Base-by-base conservation (phyloP, 108 stramenopile genomes). In the Nitzschia sp. region DNA sequence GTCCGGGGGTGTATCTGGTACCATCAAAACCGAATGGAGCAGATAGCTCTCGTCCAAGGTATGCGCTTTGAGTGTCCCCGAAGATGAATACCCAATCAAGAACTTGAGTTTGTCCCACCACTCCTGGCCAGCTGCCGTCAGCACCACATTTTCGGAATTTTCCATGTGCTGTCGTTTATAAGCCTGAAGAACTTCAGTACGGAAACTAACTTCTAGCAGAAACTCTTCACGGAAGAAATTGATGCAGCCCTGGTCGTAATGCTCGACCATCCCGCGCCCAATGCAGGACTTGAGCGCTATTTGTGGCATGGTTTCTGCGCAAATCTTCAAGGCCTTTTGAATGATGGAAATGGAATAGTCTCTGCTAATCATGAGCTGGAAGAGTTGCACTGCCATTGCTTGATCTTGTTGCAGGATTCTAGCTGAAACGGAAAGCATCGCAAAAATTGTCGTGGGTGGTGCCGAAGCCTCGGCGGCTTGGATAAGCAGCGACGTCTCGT, bases 101-200 rank as follows among this genome's bases (percentile, higher is more conserved):
- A 65, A 74, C 26, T 46, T 55, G 15, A 74, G 48, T 36, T 71
- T 71, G 35, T 77, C 65, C 69, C 69, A 71, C 76, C 76, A 77
- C 34, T 76, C 75, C 26, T 60, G n/a, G 56, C 64, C 65, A 24
- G 67, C 59, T 1, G 5, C 19, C 0, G 59, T 59, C 18, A 51
- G 46, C 30, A 21, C 9, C 1, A 29, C 3, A 29, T 11, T 19
- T 8, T 13, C 56, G 4, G 27, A 24, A 11, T 21, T 2, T 0
- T 18, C 64, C 38, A 46, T 13, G 13, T 19, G 36, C 21, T 45
- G 18, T 4, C 36, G 36, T 42, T 62, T 42, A 42, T 62, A 45
- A 17, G 48, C 2, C 38, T 63, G 28, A n/a, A 61, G 19, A 15
- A 68, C 15, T 46, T 76, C 59, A 15, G 60, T 55, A 21, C 54